Percentiles rank a stretch among this genome's conserved stretches.
Evolutionary conservation across 768 basidiomycete species (phyloP).

Genomic region (Boletus vinaceobasis): DNA sequence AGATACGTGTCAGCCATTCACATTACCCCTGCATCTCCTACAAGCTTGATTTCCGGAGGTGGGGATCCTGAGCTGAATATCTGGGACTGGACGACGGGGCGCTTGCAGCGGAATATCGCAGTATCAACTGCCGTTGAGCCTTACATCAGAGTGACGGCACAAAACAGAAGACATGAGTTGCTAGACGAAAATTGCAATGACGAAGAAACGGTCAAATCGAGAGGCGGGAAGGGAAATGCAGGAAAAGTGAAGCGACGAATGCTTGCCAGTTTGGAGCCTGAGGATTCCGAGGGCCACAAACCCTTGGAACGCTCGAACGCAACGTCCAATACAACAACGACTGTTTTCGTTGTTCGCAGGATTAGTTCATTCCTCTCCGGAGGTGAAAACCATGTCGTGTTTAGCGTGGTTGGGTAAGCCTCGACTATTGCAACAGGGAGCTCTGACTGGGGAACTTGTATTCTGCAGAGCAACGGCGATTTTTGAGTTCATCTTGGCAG

Average conservation of each 20-base stretch:
- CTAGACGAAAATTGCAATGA: slow-evolving; percentile 31
- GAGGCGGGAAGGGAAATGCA: slow-evolving; percentile 15
- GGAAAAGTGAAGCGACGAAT: slow-evolving; percentile 23
- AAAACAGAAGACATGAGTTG: slow-evolving; percentile 27
- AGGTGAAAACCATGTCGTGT: slow-evolving; percentile 46
- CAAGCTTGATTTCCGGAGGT: slow-evolving; percentile 76
- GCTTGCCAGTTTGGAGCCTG: slow-evolving; percentile 20
- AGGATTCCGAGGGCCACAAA: slow-evolving; percentile 5
- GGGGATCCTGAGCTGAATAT: slow-evolving; percentile 75
- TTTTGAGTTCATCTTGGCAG: slow-evolving; percentile 46
- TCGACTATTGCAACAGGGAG: not conserved
- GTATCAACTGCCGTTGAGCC: slow-evolving; percentile 48
- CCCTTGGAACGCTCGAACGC: slow-evolving; percentile 11
- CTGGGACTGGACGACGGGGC: slow-evolving; percentile 78
- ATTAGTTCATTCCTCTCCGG: slow-evolving; percentile 47
- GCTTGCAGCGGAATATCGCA: slow-evolving; percentile 46
- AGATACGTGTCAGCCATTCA: slow-evolving; percentile 86
- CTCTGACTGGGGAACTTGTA: not conserved
- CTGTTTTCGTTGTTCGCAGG: slow-evolving; percentile 54
- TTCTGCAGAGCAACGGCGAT: slow-evolving; percentile 60
- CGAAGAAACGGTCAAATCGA: slow-evolving; percentile 12
- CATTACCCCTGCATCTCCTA: slow-evolving; percentile 47
- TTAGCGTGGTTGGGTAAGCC: slow-evolving; percentile 71
- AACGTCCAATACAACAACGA: slow-evolving; percentile 26
- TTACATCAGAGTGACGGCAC: slow-evolving; percentile 39